Evolutionary conservation across 2,329 filamentous ascomycete species (phyloP).

Genomic region (Neurospora sp.): DNA sequence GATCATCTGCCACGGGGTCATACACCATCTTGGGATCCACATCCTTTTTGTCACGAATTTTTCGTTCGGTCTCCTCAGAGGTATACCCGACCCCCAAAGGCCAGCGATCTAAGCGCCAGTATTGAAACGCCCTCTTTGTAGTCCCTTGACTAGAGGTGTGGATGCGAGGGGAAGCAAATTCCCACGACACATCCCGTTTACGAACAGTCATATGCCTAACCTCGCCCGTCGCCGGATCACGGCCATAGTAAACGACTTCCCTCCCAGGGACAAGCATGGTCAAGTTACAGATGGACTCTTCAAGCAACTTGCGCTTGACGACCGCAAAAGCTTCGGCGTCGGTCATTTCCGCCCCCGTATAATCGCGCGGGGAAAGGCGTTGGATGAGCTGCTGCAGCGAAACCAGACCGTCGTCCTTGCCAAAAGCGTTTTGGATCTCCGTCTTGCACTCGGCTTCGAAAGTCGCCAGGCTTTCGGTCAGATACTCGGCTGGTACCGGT

Average conservation of each 20-base stretch:
- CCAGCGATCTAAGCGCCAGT: conserved; percentile 39
- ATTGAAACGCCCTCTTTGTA: conserved; percentile 18
- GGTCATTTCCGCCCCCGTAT: conserved; percentile 7
- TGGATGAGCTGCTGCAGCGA: conserved; percentile 22
- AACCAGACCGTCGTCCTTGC: not conserved
- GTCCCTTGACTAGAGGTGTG: not conserved
- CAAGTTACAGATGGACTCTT: conserved; percentile 33
- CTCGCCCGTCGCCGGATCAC: not conserved
- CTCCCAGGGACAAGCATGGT: conserved; percentile 32
- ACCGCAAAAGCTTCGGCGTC: conserved; percentile 16
- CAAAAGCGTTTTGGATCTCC: not conserved
- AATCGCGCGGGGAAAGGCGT: conserved; percentile 21
- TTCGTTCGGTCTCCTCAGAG: conserved; percentile 18
- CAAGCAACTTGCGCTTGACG: conserved; percentile 30
- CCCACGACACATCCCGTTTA: not conserved
- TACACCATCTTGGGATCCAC: conserved; percentile 17
- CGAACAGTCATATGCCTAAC: not conserved
- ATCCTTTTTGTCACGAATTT: conserved; percentile 18
- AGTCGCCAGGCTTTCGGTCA: conserved; percentile 5
- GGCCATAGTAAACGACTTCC: conserved; percentile 10
- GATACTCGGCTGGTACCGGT: not conserved
- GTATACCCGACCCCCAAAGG: conserved; percentile 29
- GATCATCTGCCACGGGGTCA: conserved; percentile 21
- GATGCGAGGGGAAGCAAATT: not conserved
- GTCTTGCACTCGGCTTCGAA: not conserved